Base-by-base conservation (phyloP, 176 grass and related monocot genomes). In the Urochloa ruziziensis region DNA sequence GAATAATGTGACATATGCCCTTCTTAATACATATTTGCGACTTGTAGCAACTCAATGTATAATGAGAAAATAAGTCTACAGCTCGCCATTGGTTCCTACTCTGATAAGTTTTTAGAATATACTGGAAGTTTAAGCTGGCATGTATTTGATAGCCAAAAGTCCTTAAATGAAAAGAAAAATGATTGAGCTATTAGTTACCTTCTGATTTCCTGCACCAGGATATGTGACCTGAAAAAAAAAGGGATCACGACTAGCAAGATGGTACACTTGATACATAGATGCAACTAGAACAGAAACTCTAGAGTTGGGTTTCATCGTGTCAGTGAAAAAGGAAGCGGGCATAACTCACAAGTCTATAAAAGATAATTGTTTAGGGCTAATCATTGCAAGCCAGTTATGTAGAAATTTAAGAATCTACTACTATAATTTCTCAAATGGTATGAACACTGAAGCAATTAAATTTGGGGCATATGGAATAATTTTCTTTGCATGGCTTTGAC, bases 181-280 rank as follows among this genome's bases (percentile, higher is more conserved):
- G 54, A 58, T 24, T 58, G n/a, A 58, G n/a, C 23, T 25, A 23
- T 28, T 17, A 63, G 60, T 64, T 88, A 97, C 95, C 95, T 94
- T 97, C 74, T 52, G n/a, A 52, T 84, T 91, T 82, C 85, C 92
- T 78, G 63, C 10, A 80, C 81, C 85, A 83, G 80, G 49, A 93
- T 87, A 82, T 11, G 59, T 84, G 18, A 90, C 90, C 95, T 97
- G 81, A 17, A 82, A 86, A 85, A 16, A 60, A 70, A 24, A 63
- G 28, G 13, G 47, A 15, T 76, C 3, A 77, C 52, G 62, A 35
- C 33, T 57, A 70, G 19, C 62, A 73, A 25, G 34, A 81, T 53
- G 18, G 5, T 13, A 67, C 60, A 37, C 29, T 60, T 49, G 47
- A 67, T 67, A 84, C 49, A 59, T 23, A 18, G 28, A 84, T 49